These are phyloP conservation scores for Prototheca cutis DNA, from an alignment of 163 green algal genomes.

Conservation along the genomic window DNA sequence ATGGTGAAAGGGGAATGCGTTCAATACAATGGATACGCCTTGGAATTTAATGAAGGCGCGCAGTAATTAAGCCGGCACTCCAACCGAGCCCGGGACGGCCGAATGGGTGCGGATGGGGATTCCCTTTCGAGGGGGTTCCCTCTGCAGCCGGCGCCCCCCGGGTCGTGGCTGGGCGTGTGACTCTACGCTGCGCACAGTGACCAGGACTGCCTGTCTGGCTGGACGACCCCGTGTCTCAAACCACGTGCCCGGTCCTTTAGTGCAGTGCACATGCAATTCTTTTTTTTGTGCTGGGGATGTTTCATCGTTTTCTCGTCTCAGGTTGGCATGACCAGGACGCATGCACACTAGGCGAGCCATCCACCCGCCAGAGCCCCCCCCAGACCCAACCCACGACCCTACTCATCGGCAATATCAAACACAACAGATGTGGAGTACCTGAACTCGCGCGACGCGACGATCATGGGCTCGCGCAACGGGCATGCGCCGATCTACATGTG, in stretches of 20 bases:
- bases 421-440: constrained; percentile 80
- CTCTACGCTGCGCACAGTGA: neutral
- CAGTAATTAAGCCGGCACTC: constrained; percentile 8
- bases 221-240: neutral
- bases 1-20: too few species aligned
- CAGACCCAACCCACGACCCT: too few species aligned
- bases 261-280: too few species aligned
- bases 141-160: neutral
- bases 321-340: too few species aligned
- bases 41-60: too few species aligned
- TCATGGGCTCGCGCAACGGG: constrained; percentile 93
- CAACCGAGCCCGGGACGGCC: neutral
- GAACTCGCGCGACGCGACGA: constrained; percentile 84
- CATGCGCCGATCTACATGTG: constrained; percentile 95
- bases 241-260: neutral
- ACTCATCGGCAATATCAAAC: too few species aligned
- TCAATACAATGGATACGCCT: too few species aligned
- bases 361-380: too few species aligned
- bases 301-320: neutral
- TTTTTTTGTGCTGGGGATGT: too few species aligned
- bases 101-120: too few species aligned
- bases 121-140: too few species aligned
- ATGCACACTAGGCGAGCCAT: too few species aligned
- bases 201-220: neutral
- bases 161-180: neutral